Percentiles rank a stretch among this genome's conserved stretches.
Conservation (phyloP, 495 filamentous ascomycete species). For the Saxophila tyrrhenica region DNA sequence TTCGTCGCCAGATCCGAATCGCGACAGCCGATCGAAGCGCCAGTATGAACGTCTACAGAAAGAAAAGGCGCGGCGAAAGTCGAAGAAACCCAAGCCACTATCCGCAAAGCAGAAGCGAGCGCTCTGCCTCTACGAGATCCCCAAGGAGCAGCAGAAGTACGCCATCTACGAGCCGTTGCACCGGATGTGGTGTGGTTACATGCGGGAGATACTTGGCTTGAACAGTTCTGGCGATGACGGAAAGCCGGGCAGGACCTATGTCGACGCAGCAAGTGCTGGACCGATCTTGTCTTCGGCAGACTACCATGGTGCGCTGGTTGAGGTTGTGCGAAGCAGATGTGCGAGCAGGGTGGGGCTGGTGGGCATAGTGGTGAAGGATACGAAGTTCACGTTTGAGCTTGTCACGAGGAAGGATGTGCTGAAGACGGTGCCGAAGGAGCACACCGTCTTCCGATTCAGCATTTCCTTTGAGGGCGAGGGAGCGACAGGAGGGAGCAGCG, state of each 20-base stretch:
- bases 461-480: constrained; percentile 33
- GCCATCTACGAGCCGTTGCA: constrained; percentile 65
- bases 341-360: constrained; percentile 67
- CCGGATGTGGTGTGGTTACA: constrained; percentile 70
- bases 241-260: constrained; percentile 31
- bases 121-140: constrained; percentile 62
- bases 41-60: constrained; percentile 41
- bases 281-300: constrained; percentile 71
- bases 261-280: constrained; percentile 42
- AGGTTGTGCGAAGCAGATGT: constrained; percentile 73
- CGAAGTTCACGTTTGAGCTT: constrained; percentile 74
- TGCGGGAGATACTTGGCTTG: constrained; percentile 57
- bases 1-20: constrained; percentile 46
- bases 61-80: constrained; percentile 45
- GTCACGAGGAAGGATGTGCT: constrained; percentile 54
- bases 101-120: constrained; percentile 69
- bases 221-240: constrained; percentile 6
- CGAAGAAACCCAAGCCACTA: constrained; percentile 53
- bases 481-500: constrained; percentile 5
- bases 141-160: constrained; percentile 56
- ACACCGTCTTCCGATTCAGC: constrained; percentile 70
- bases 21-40: constrained; percentile 49
- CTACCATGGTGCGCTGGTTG: constrained; percentile 75
- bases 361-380: constrained; percentile 83
- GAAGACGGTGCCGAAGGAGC: constrained; percentile 68